A percentile compares a stretch with the other conserved stretches of the same genome.
phyloP scores from a whole-genome alignment of 768 basidiomycete species.

The Pleurotus tuoliensis region DNA sequence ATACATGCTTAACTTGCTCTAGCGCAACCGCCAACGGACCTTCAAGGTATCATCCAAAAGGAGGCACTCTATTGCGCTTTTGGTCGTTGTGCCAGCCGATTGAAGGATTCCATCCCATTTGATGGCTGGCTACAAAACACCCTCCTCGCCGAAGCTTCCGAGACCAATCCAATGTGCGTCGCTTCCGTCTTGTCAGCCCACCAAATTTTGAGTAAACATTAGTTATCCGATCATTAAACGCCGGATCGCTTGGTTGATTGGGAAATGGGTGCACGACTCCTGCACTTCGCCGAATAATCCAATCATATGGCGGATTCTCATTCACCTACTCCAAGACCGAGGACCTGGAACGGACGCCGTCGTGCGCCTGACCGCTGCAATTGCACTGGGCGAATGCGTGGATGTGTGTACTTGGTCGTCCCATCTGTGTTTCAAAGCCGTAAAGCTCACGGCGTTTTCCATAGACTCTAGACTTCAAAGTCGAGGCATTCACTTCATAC shows the following conservation, averaged over 20 bases:
- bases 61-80: slow-evolving; percentile 88
- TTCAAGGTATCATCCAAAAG: slow-evolving; percentile 66
- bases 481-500: slow-evolving; percentile 63
- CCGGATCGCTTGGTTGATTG: slow-evolving; percentile 93
- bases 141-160: slow-evolving; percentile 55
- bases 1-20: slow-evolving; percentile 1
- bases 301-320: slow-evolving; percentile 75
- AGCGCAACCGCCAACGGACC: slow-evolving; percentile 47
- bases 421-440: not conserved
- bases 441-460: slow-evolving; percentile 3
- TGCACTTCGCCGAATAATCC: slow-evolving; percentile 56
- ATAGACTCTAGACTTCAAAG: slow-evolving; percentile 64
- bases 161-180: slow-evolving; percentile 55
- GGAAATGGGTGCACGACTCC: slow-evolving; percentile 79
- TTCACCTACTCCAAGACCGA: slow-evolving; percentile 69
- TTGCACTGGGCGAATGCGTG: slow-evolving; percentile 76
- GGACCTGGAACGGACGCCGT: slow-evolving; percentile 74
- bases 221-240: slow-evolving; percentile 92
- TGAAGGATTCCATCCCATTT: slow-evolving; percentile 65
- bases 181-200: not conserved
- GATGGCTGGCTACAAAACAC: slow-evolving; percentile 63
- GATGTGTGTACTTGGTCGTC: slow-evolving; percentile 53
- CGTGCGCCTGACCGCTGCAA: slow-evolving; percentile 81
- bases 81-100: slow-evolving; percentile 69
- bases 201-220: slow-evolving; percentile 8